Evolutionary conservation across 805 yeast genomes (phyloP).

Genomic region (Pichia ethanolica): DNA sequence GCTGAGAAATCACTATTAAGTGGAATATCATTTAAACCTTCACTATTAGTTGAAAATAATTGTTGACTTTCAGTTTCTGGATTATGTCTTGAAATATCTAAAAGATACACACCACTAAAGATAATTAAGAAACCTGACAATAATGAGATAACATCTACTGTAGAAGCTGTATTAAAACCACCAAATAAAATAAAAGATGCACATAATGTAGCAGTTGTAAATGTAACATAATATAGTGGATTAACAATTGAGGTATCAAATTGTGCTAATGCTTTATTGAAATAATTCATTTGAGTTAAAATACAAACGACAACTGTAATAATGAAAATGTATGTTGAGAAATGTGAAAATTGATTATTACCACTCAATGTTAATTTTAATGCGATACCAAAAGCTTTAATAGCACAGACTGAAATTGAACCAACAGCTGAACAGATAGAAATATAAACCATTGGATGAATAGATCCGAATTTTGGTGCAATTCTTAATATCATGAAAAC

Average conservation of each 20-base stretch:
- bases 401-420: conserved; percentile 83
- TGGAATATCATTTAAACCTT: conserved; percentile 56
- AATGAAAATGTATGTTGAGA: conserved; percentile 77
- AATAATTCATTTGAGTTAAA: conserved; percentile 86
- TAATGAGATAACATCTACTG: conserved; percentile 72
- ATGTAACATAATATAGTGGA: conserved; percentile 84
- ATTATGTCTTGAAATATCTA: conserved; percentile 68
- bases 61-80: conserved; percentile 38
- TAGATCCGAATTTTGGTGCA: conserved; percentile 72
- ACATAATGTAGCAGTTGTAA: conserved; percentile 77
- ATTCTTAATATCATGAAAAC: conserved; percentile 74
- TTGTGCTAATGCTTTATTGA: conserved; percentile 88
- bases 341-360: conserved; percentile 79
- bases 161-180: conserved; percentile 79
- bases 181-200: conserved; percentile 83
- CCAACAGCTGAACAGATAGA: conserved; percentile 89
- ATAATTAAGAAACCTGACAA: conserved; percentile 81
- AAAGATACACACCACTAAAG: conserved; percentile 77
- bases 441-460: conserved; percentile 82
- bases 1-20: conserved; percentile 78
- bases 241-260: conserved; percentile 89
- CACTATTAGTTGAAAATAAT: conserved; percentile 38
- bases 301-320: conserved; percentile 75
- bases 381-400: conserved; percentile 91
- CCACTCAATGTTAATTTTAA: conserved; percentile 78